These are phyloP conservation scores for Teunomyces kruisii DNA, from an alignment of 805 yeast species.

Conservation along the genomic window DNA sequence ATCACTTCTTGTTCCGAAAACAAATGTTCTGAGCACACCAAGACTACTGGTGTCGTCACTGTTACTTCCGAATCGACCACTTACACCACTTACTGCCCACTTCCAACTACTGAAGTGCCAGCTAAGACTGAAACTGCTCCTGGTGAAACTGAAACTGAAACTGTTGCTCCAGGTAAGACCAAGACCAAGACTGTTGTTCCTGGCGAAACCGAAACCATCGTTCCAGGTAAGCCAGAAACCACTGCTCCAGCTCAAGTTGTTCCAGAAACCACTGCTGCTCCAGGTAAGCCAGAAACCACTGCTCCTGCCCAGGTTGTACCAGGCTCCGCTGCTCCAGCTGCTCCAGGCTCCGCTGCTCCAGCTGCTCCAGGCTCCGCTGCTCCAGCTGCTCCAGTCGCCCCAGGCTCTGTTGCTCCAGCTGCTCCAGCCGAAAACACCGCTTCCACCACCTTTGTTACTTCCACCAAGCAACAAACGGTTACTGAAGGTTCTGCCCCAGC, in stretches of 20 bases:
- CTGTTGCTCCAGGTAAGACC: too few relatives aligned
- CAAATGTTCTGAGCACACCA: conserved; percentile 19
- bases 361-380: not conserved
- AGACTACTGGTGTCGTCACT: conserved; percentile 6
- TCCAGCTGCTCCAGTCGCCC: conserved; percentile 6
- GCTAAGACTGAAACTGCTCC: not conserved
- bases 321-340: conserved; percentile 4
- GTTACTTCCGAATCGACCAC: conserved; percentile 11
- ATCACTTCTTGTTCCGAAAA: conserved; percentile 35
- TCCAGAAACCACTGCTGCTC: not conserved
- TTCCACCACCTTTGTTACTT: not conserved
- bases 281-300: not conserved
- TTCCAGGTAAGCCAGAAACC: too few relatives aligned
- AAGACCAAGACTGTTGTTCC: not conserved
- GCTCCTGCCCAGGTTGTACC: not conserved
- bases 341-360: conserved; percentile 4
- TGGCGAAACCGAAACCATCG: too few relatives aligned
- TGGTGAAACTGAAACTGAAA: not conserved
- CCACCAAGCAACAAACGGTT: not conserved
- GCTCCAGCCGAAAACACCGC: not conserved
- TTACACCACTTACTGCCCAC: conserved; percentile 25
- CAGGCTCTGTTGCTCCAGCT: conserved; percentile 5
- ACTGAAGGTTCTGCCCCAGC: conserved; percentile 4
- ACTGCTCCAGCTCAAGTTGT: not conserved
- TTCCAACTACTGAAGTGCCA: conserved; percentile 14